Conservation (phyloP, 192 early-diverging fungal species). For the Coemansia sp. region DNA sequence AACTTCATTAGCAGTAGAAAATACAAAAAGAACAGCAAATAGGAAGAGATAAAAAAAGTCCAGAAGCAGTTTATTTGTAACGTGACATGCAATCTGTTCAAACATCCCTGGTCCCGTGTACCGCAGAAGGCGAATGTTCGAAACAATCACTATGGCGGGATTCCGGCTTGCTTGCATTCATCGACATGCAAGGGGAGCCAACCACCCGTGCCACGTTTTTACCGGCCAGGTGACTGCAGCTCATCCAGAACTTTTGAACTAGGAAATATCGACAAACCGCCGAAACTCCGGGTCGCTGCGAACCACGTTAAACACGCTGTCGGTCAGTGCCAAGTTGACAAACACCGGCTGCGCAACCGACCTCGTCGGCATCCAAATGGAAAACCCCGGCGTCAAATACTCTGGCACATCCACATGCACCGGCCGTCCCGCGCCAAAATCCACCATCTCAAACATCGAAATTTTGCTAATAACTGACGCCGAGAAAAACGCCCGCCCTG, state of each 20-base stretch:
- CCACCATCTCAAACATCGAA: conserved; percentile 24
- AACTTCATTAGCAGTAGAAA: conserved; percentile 75
- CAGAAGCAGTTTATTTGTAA: background rate
- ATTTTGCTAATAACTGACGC: conserved; percentile 29
- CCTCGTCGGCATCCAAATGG: conserved; percentile 34
- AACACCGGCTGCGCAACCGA: background rate
- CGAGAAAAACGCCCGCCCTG: conserved; percentile 30
- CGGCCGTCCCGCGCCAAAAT: conserved; percentile 34
- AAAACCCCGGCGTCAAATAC: conserved; percentile 41
- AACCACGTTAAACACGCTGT: conserved; percentile 22
- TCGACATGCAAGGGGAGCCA: background rate
- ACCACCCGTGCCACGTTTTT: background rate
- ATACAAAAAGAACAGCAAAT: background rate
- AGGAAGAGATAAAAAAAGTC: background rate
- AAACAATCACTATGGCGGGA: background rate
- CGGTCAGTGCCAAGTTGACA: conserved; percentile 32
- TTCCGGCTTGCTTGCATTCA: background rate
- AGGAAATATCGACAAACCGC: conserved; percentile 14
- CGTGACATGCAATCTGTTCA: background rate
- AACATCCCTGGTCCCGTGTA: background rate
- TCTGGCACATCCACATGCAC: conserved; percentile 37
- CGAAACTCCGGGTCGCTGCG: conserved; percentile 27
- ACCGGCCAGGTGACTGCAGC: background rate
- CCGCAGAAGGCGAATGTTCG: background rate
- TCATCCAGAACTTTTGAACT: background rate